Evolutionary conservation across 176 grass and related monocot species (phyloP), one percentile per base, ranked within the genome.

Genomic region (Olyra latifolia): DNA sequence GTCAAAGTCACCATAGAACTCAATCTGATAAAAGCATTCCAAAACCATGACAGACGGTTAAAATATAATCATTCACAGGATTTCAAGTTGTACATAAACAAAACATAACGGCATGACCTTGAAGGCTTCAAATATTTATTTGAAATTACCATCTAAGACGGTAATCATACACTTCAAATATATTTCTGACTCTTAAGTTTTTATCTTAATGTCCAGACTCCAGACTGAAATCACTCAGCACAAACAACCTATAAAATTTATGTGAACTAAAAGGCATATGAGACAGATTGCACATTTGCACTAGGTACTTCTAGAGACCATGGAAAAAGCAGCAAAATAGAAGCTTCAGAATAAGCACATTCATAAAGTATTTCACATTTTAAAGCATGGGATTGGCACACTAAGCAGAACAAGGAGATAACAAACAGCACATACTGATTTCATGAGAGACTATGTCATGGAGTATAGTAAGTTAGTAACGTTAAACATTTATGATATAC

Each of bases 1-100:
- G 77, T 98, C 96, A 79, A 95, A 89, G 53, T 98, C 96, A 24
- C 96, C 96, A 9, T 98, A 98, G 69, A 98, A 98, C 61, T 98
- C 96, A 84, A 98, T 95, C 96, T 95, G 66, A 41, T 42, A 78
- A 46, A 15, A 56, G 23, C 19, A 83, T 75, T 84, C 17, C 56
- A 52, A 35, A 83, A 81, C 28, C 7, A 72, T 30, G 35, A 22
- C 20, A 56, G 23, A 39, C 54, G n/a, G n/a, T 64, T 82, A 43
- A 27, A 45, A 53, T 42, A 27, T 62, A 28, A 84, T 25, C 38
- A 72, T 44, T 11, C 7, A 22, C 1, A 58, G 39, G 15, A 45
- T 80, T 5, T 24, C 22, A 79, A 84, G 3, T 43, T 49, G 9
- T 59, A 48, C 45, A 53, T 28, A 35, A 27, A 77, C n/a, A 43